phyloP scores from a whole-genome alignment of 2,329 filamentous ascomycete species.

The Grosmannia huntii region DNA sequence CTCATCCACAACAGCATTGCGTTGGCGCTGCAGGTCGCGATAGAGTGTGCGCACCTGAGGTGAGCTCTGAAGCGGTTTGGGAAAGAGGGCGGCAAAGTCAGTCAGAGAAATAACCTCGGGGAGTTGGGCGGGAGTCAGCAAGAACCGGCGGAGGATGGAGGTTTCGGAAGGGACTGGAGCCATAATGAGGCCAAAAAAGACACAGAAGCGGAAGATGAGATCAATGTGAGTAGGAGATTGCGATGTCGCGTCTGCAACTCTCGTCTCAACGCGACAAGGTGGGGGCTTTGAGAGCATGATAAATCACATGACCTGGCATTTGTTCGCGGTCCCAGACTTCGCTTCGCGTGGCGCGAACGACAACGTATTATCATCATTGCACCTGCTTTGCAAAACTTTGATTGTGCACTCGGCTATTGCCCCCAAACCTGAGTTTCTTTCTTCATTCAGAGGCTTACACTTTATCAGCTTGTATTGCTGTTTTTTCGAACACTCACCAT shows the following conservation, averaged over 20 bases:
- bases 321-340: neutral
- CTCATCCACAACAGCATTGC: slow-evolving; percentile 53
- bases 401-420: neutral
- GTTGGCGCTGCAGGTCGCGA: slow-evolving; percentile 64
- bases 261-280: neutral
- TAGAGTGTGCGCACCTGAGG: slow-evolving; percentile 61
- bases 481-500: neutral
- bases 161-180: slow-evolving; percentile 51
- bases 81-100: slow-evolving; percentile 68
- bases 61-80: slow-evolving; percentile 49
- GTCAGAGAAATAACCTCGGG: slow-evolving; percentile 60
- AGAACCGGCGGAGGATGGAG: slow-evolving; percentile 63
- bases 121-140: slow-evolving; percentile 63
- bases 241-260: neutral
- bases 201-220: neutral
- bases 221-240: neutral
- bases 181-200: slow-evolving; percentile 31
- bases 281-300: neutral
- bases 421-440: neutral
- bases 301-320: neutral
- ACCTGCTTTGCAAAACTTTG: neutral
- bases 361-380: neutral
- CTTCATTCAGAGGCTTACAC: neutral
- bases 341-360: neutral
- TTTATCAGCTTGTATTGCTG: neutral